A percentile compares a stretch with the other conserved stretches of the same genome.
These are phyloP conservation scores for Clonostachys solani DNA, from an alignment of 2,329 filamentous ascomycete species.

Conservation along the genomic window DNA sequence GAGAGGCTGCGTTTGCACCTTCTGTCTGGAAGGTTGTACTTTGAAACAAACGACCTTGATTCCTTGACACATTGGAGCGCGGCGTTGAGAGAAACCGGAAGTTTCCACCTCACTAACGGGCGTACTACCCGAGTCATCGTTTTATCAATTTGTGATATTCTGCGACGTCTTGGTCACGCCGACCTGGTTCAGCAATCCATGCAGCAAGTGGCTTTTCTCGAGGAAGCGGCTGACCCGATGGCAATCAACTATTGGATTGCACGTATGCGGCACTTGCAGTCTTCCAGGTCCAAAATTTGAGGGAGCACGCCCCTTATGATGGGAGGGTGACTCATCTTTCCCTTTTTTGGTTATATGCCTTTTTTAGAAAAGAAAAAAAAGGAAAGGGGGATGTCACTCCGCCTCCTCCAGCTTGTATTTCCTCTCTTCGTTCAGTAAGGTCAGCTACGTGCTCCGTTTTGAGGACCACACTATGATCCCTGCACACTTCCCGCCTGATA, in stretches of 20 bases:
- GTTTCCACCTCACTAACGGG: not conserved
- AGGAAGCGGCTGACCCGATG: not conserved
- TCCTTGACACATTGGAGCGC: not conserved
- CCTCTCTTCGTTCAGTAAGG: no score
- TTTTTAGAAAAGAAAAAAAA: no score
- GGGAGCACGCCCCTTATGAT: no score
- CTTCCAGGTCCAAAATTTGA: no score
- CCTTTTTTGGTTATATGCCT: no score
- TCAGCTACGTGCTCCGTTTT: no score
- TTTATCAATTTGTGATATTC: not conserved
- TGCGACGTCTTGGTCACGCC: not conserved
- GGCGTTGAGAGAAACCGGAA: not conserved
- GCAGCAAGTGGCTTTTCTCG: not conserved
- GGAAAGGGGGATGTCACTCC: no score
- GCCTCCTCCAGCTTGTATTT: no score
- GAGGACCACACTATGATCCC: no score
- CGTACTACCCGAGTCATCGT: not conserved
- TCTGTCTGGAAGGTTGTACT: not conserved
- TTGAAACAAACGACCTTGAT: not conserved
- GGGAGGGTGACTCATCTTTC: no score
- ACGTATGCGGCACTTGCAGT: not conserved
- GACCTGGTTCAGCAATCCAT: not conserved
- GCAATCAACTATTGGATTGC: not conserved
- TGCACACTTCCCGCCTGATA: no score
- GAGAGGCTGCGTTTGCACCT: not conserved